Base-by-base conservation (phyloP, 441 rosid species). In the Adansonia rubrostipa region DNA sequence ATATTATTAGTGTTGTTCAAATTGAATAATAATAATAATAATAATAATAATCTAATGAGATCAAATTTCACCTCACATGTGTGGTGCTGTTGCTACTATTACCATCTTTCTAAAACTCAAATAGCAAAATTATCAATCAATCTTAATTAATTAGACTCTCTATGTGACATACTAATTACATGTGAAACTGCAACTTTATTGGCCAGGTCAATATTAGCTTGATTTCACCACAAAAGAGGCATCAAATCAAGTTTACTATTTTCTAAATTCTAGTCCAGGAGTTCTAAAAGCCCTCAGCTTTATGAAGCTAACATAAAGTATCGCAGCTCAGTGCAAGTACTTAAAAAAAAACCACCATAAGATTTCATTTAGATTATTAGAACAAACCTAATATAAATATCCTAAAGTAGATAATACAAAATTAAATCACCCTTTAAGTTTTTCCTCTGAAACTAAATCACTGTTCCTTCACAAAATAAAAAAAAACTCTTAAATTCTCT, bases 371-470 rank as follows among this genome's bases (percentile, higher is more conserved):
- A 70, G 13, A 24, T 14, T 14, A 71, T 51, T 24, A 19, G 60
- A 14, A n/a, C 47, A 47, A 50, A 70, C 72, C 9, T 68, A 11
- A 70, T 47, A 28, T 62, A 24, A 74, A 6, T 6, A 75, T 28
- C 57, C 17, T 51, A 28, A 51, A 71, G 3, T 3, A 62, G 33
- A 33, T 14, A 63, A 63, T 33, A 28, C 45, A 63, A 51, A 51
- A 15, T 2, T 6, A 48, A 50, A 51, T 56, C n/a, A 71, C 44
- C 28, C 48, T 36, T 28, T 14, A 70, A 14, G 13, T 70, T 24
- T 33, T 71, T 71, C 62, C 54, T 71, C 48, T 53, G 9, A 71
- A 71, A 53, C 20, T 33, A 53, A 53, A 70, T 24, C 9, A 7
- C 42, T 14, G 7, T 50, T 50, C 45, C 22, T 70, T 70, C 20